Conservation (phyloP, 208 protist species). For the Leishmania mexicana region DNA sequence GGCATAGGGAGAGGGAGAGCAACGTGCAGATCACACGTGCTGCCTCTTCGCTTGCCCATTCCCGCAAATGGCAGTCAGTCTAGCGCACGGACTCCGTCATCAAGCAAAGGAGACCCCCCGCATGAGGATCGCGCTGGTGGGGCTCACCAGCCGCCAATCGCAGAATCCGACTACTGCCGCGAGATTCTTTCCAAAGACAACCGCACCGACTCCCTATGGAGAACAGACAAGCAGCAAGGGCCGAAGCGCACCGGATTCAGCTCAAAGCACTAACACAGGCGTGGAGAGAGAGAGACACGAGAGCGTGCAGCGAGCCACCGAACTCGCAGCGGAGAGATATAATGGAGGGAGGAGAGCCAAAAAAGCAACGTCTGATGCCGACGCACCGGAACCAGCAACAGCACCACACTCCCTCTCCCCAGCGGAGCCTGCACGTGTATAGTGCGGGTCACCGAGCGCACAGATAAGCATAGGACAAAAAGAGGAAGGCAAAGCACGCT, state of each 20-base stretch:
- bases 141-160: not conserved
- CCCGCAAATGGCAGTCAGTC: not conserved
- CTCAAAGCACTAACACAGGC: not conserved
- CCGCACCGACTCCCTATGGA: not conserved
- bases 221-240: not conserved
- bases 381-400: no score
- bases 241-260: not conserved
- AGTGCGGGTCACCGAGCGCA: not conserved
- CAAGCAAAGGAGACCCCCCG: not conserved
- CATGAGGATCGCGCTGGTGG: not conserved
- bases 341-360: not conserved
- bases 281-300: not conserved
- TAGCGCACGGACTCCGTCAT: not conserved
- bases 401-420: not conserved
- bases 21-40: constrained; percentile 6
- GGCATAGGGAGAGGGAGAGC: not conserved
- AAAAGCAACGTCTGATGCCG: not conserved
- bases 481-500: not conserved
- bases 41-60: not conserved
- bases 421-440: not conserved
- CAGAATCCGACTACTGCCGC: not conserved
- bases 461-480: not conserved
- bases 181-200: not conserved
- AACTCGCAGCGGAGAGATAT: not conserved
- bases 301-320: not conserved